A percentile compares a stretch with the other conserved stretches of the same genome.
phyloP scores from a whole-genome alignment of 371 early-diverging fungal genomes.

The Rhizopus delemar region DNA sequence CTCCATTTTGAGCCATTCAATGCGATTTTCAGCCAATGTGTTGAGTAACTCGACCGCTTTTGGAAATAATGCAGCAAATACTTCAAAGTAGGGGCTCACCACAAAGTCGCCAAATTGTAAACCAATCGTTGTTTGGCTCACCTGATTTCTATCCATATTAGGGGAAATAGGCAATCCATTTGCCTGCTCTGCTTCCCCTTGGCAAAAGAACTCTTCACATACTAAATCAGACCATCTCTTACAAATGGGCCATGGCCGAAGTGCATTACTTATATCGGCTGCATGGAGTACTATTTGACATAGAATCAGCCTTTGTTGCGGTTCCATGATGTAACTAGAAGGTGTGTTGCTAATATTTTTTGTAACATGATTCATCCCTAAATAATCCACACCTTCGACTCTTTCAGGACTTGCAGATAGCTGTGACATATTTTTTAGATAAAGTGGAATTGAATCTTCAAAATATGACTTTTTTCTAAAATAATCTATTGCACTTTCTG shows the following conservation, averaged over 20 bases:
- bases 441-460: slow-evolving; percentile 25
- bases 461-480: slow-evolving; percentile 36
- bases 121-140: slow-evolving; percentile 77
- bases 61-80: slow-evolving; percentile 74
- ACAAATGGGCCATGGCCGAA: slow-evolving; percentile 82
- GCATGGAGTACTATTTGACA: slow-evolving; percentile 79
- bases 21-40: slow-evolving; percentile 34
- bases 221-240: slow-evolving; percentile 85
- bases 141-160: slow-evolving; percentile 80
- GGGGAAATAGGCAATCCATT: slow-evolving; percentile 78
- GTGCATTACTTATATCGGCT: slow-evolving; percentile 87
- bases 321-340: slow-evolving; percentile 26
- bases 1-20: slow-evolving; percentile 41
- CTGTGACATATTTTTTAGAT: slow-evolving; percentile 18
- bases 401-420: slow-evolving; percentile 26
- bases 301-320: slow-evolving; percentile 48
- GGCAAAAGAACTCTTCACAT: slow-evolving; percentile 81
- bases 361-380: slow-evolving; percentile 13
- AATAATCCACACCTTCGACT: neutral
- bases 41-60: slow-evolving; percentile 49
- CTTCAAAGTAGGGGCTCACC: slow-evolving; percentile 82
- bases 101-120: slow-evolving; percentile 87
- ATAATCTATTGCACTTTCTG: slow-evolving; percentile 39
- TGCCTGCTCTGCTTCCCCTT: slow-evolving; percentile 80
- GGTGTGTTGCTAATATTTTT: slow-evolving; percentile 15